These are phyloP conservation scores for Geotrichum phurueaensis DNA, from an alignment of 1,139 yeast species.

Conservation along the genomic window DNA sequence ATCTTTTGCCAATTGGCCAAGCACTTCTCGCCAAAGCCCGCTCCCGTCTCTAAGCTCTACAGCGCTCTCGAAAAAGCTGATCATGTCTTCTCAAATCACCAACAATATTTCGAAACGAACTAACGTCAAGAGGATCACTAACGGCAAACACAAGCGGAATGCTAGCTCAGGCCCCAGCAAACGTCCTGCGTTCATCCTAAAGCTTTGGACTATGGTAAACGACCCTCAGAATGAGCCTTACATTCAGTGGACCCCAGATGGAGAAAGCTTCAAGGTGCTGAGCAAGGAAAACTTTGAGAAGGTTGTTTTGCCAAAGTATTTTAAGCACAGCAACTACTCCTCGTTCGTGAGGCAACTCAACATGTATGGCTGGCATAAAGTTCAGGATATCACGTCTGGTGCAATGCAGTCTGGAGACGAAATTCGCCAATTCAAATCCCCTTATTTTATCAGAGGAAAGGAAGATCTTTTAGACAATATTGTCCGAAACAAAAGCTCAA, in stretches of 20 bases:
- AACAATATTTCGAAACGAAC: conserved; percentile 4
- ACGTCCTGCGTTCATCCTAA: conserved; percentile 85
- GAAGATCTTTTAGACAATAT: conserved; percentile 73
- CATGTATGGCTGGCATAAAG: conserved; percentile 98
- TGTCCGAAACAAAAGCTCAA: conserved; percentile 46
- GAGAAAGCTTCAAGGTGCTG: conserved; percentile 75
- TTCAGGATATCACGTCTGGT: conserved; percentile 70
- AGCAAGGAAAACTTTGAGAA: conserved; percentile 86
- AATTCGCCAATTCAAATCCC: conserved; percentile 69
- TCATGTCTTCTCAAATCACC: conserved; percentile 11
- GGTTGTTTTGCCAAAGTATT: conserved; percentile 72
- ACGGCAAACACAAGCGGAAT: conserved; percentile 26
- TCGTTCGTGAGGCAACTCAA: conserved; percentile 91
- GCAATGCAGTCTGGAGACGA: conserved; percentile 55
- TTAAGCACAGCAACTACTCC: conserved; percentile 91
- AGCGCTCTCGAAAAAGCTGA: neutral
- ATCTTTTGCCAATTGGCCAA: conserved; percentile 11
- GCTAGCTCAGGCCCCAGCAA: conserved; percentile 36
- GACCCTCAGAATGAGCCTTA: conserved; percentile 62
- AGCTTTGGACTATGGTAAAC: conserved; percentile 93
- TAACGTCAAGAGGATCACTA: conserved; percentile 19
- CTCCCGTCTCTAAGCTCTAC: neutral
- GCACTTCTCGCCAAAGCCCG: conserved; percentile 7
- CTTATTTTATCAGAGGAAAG: conserved; percentile 62
- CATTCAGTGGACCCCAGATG: conserved; percentile 82